Evolutionary conservation across 2,329 filamentous ascomycete species (phyloP), one percentile per base, ranked within the genome.

Genomic region (Anisogramma anomala): DNA sequence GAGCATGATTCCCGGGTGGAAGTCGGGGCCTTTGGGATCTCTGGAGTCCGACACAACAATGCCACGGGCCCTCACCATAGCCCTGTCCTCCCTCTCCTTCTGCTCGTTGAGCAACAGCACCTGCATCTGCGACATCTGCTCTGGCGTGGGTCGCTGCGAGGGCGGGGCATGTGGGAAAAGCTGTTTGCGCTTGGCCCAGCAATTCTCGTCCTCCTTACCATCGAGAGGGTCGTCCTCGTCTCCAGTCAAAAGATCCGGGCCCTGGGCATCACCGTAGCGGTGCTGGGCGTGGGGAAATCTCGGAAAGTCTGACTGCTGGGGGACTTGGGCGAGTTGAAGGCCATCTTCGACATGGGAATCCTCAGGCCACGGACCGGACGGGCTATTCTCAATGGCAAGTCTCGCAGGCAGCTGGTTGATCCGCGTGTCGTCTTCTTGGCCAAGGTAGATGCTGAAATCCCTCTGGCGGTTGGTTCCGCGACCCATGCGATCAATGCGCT

Each of bases 11-110:
- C 61, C 56, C 1, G 63, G 55, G 31, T 69, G 63, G 56, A 72
- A 79, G 8, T 61, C 56, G 0, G 55, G 55, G 36, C 65, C 61
- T 3, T 61, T 48, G 0, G 76, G 75, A 42, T 79, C 65, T 26
- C 61, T 5, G 8, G 22, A 23, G 14, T 28, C 36, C 32, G 14
- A n/a, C 15, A 18, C 7, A 15, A 45, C 49, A 19, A 48, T 23
- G 39, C 28, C 42, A 45, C 35, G 26, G 42, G 34, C 9, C 7
- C 11, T 30, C 39, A 44, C 20, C 40, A 33, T 36, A 19, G 33
- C 33, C 23, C 23, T 14, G 5, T n/a, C 5, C 23, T 43, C 34
- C n/a, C 14, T 9, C 19, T 26, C n/a, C 15, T 30, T 33, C 23
- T 40, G 32, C 11, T 20, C 17, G 9, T 47, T 15, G 4, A n/a